Evolutionary conservation across 1,284 basidiomycete genomes (phyloP), one percentile per base, ranked within the genome.

Genomic region (Neonothopanus nambi): DNA sequence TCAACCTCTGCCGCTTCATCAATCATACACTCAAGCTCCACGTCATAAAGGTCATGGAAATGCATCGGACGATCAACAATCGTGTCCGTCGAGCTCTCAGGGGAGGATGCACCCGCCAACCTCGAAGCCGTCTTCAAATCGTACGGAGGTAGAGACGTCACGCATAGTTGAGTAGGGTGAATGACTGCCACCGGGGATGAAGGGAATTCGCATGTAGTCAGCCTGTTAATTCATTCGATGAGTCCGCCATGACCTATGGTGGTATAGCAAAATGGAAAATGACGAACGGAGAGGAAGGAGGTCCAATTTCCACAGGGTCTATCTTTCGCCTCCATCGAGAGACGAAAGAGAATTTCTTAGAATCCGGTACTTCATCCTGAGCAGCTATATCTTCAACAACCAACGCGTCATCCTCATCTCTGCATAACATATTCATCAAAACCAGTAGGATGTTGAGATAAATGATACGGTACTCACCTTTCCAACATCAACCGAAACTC

Each of bases 101-200:
- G 28, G 24, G 40, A 20, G 11, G 48, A 28, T 23, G 37, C 11
- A 33, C 42, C 37, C 12, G 48, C 28, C 8, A 44, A 36, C n/a
- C 11, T 9, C n/a, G 51, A 37, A 37, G 37, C 43, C n/a, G 40
- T 30, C 12, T 24, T 37, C 35, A 15, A 13, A 42, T 57, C 51
- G 24, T 53, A 57, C 18, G 51, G 51, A n/a, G 55, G 55, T 39
- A 48, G 40, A 21, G 51, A 57, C 11, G 55, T 53, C 12, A 57
- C 33, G 13, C 47, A 20, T 5, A 57, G 48, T 15, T 52, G 47
- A 3, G 52, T 48, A 12, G 51, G 48, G 12, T 48, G 48, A 15
- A 57, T 49, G 28, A 46, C 43, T 5, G 55, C 55, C n/a, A 57
- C 55, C 37, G 55, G 55, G 17, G 55, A 57, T 13, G 55, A 46